A percentile compares a stretch with the other conserved stretches of the same genome.
Evolutionary conservation across 441 rosid species (phyloP).

Genomic region (Gossypium aridum): DNA sequence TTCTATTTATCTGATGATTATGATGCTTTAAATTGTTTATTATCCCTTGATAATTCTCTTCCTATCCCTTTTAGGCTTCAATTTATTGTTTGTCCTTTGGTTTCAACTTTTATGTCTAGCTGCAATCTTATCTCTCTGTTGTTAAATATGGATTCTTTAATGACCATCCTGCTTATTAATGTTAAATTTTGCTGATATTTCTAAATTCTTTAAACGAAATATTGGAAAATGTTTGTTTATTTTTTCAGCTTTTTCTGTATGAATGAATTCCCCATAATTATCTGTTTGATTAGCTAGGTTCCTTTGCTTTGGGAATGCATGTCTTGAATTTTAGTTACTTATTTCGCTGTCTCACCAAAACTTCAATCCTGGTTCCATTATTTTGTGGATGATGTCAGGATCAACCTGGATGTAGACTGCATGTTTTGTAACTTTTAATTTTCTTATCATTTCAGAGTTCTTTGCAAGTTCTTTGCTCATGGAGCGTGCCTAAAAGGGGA

Average conservation of each 20-base stretch:
- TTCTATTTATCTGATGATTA: not conserved
- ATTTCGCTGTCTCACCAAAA: not conserved
- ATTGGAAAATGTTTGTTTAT: not conserved
- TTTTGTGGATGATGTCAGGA: not conserved
- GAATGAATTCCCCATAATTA: not conserved
- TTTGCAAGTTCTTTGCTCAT: conserved; percentile 89
- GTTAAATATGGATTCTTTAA: too few species aligned
- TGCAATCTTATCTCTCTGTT: not conserved
- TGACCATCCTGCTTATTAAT: not conserved
- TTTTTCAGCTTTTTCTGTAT: not conserved
- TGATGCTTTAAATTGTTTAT: not conserved
- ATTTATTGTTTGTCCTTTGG: not conserved
- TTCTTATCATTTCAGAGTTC: conserved; percentile 38
- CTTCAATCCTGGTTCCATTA: not conserved
- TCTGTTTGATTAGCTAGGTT: not conserved
- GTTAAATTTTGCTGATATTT: not conserved
- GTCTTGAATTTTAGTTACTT: not conserved
- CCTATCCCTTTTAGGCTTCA: not conserved
- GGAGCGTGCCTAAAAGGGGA: conserved; percentile 97
- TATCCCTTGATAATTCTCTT: not conserved
- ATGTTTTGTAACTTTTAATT: not conserved
- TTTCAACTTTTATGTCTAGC: not conserved
- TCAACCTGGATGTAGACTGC: not conserved
- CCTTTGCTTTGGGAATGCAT: not conserved
- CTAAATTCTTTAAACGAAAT: not conserved